Evolutionary conservation across 345 rosid species (phyloP).

Genomic region (Ceriops decandra): DNA sequence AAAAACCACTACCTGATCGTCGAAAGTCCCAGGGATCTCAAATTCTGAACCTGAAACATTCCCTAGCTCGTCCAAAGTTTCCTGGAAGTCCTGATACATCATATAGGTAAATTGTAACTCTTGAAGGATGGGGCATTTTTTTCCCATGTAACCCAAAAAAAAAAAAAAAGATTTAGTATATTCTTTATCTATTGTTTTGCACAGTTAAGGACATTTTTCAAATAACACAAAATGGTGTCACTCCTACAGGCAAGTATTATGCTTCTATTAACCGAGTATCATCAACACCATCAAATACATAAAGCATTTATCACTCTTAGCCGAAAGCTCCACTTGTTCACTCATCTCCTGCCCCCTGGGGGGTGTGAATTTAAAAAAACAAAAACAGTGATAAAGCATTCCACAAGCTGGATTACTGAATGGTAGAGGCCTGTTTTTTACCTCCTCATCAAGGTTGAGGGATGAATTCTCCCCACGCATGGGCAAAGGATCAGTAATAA

Average conservation of each 20-base stretch:
- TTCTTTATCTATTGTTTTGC: too few relatives aligned
- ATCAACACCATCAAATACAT: too few relatives aligned
- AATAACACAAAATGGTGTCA: background rate
- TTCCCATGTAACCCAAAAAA: too few relatives aligned
- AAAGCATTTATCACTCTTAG: too few relatives aligned
- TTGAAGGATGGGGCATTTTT: background rate
- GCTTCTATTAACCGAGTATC: too few relatives aligned
- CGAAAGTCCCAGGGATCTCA: slow-evolving; percentile 44
- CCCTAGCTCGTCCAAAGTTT: slow-evolving; percentile 42
- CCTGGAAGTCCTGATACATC: slow-evolving; percentile 37
- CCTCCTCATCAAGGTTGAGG: slow-evolving; percentile 45
- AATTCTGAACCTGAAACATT: slow-evolving; percentile 46
- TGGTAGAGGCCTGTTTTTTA: slow-evolving; percentile 15
- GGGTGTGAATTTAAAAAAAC: too few relatives aligned
- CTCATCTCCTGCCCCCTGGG: too few relatives aligned
- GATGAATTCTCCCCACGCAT: slow-evolving; percentile 30
- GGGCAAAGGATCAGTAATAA: slow-evolving; percentile 26
- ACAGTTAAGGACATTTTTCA: background rate
- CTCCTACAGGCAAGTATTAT: background rate
- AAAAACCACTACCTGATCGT: slow-evolving; percentile 41
- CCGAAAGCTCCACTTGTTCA: too few relatives aligned
- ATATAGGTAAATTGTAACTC: background rate
- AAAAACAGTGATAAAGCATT: too few relatives aligned
- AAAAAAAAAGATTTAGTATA: too few relatives aligned
- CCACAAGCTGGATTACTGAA: too few relatives aligned